Evolutionary conservation across 768 basidiomycete species (phyloP).

Genomic region (Lactarius indigo): DNA sequence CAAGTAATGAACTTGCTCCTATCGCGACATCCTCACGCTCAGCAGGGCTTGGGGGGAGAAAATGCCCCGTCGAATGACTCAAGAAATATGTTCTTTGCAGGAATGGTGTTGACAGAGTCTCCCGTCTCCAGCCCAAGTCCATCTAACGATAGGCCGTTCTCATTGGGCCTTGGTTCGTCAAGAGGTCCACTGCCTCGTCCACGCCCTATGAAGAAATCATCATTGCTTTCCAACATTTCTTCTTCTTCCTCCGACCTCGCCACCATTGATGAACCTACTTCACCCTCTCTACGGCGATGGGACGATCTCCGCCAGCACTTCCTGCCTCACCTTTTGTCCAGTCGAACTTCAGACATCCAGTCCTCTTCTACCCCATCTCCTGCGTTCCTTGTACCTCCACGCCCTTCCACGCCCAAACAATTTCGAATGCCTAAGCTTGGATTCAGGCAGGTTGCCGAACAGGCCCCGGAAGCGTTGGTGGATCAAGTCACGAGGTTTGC

Average conservation of each 20-base stretch:
- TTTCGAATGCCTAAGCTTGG: constrained; percentile 50
- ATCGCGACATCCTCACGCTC: background rate
- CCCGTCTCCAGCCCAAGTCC: constrained; percentile 12
- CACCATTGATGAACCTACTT: constrained; percentile 5
- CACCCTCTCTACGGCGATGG: constrained; percentile 48
- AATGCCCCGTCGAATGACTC: background rate
- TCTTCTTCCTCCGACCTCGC: constrained; percentile 13
- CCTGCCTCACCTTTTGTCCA: constrained; percentile 33
- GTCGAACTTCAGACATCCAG: constrained; percentile 22
- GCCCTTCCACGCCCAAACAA: constrained; percentile 28
- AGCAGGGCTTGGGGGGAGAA: background rate
- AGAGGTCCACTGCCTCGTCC: constrained; percentile 1
- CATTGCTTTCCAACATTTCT: constrained; percentile 19
- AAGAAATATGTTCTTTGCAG: constrained; percentile 1
- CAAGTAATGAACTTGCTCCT: background rate
- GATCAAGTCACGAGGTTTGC: constrained; percentile 51
- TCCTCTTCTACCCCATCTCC: constrained; percentile 23
- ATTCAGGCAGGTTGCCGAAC: constrained; percentile 64
- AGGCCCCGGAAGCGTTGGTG: constrained; percentile 47
- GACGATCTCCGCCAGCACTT: constrained; percentile 54
- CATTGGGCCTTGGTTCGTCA: background rate
- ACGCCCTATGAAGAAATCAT: constrained; percentile 23
- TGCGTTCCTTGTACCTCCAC: constrained; percentile 6
- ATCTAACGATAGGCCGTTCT: constrained; percentile 7
- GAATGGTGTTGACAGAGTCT: constrained; percentile 11